Conservation (phyloP, 768 basidiomycete genomes). For the Rhizopogon vulgaris region DNA sequence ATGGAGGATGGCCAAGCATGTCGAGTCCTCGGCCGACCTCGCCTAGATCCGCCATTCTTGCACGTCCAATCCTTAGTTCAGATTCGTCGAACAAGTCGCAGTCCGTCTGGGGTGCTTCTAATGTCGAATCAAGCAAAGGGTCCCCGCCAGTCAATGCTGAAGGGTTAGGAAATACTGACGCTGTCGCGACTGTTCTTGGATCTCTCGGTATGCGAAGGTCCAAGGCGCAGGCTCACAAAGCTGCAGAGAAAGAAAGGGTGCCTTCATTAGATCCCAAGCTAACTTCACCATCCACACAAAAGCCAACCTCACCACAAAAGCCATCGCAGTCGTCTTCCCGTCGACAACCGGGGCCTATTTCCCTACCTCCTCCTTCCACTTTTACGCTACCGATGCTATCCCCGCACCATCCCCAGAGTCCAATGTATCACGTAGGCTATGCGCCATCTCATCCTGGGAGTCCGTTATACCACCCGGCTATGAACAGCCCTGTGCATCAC, state of each 20-base stretch:
- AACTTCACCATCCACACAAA: constrained; percentile 6
- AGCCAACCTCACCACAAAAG: constrained; percentile 4
- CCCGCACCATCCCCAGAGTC: constrained; percentile 31
- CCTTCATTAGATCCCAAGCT: constrained; percentile 12
- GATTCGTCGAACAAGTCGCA: constrained; percentile 5
- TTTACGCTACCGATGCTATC: constrained; percentile 35
- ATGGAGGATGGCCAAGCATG: constrained; percentile 1
- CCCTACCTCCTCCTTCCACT: constrained; percentile 54
- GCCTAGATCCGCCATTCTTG: constrained; percentile 5
- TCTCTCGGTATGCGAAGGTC: constrained; percentile 25
- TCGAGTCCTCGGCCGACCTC: constrained; percentile 4
- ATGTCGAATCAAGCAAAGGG: constrained; percentile 9
- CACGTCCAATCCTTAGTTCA: constrained; percentile 12
- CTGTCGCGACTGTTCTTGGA: constrained; percentile 18
- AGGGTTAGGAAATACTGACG: constrained; percentile 8
- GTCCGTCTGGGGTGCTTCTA: constrained; percentile 12
- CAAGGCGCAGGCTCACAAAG: constrained; percentile 13
- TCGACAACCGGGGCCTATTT: constrained; percentile 66
- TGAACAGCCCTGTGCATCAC: constrained; percentile 26
- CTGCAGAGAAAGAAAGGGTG: constrained; percentile 19
- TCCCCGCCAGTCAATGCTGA: constrained; percentile 11
- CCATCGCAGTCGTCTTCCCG: constrained; percentile 19
- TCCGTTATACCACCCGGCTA: constrained; percentile 34
- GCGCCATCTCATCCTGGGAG: constrained; percentile 21
- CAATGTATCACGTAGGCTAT: constrained; percentile 32